phyloP scores from a whole-genome alignment of 140 eudicot genomes.

The Anethum foeniculum region DNA sequence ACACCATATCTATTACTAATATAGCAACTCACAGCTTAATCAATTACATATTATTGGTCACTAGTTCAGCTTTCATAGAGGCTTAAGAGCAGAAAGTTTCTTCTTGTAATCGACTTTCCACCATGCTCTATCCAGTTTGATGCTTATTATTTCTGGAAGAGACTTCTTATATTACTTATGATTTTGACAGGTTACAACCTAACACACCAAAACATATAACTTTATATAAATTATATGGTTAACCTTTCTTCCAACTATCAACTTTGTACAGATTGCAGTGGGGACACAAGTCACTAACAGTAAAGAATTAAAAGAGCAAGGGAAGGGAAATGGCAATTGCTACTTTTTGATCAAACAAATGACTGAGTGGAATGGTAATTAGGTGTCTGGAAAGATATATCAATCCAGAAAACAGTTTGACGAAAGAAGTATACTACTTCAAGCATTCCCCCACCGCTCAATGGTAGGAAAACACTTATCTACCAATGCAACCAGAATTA shows the following conservation, averaged over 20 bases:
- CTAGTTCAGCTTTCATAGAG: not conserved
- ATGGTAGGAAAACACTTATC: not conserved
- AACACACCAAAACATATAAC: not conserved
- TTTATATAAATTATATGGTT: not conserved
- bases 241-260: not conserved
- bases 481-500: not conserved
- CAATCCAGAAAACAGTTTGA: not conserved
- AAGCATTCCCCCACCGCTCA: not conserved
- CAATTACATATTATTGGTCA: not conserved
- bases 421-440: not conserved
- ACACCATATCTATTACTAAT: not conserved
- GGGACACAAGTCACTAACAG: not conserved
- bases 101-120: not conserved
- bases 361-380: not conserved
- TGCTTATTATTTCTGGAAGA: not conserved
- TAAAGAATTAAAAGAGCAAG: not conserved
- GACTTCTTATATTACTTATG: not conserved
- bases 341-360: not conserved
- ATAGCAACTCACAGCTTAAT: not conserved
- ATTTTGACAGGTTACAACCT: not conserved
- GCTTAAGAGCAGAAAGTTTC: not conserved
- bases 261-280: not conserved
- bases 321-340: not conserved
- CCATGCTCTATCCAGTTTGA: not conserved
- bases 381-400: not conserved